Evolutionary conservation across 352 stramenopile genomes (phyloP).

Genomic region (Saprolegnia diclina): DNA sequence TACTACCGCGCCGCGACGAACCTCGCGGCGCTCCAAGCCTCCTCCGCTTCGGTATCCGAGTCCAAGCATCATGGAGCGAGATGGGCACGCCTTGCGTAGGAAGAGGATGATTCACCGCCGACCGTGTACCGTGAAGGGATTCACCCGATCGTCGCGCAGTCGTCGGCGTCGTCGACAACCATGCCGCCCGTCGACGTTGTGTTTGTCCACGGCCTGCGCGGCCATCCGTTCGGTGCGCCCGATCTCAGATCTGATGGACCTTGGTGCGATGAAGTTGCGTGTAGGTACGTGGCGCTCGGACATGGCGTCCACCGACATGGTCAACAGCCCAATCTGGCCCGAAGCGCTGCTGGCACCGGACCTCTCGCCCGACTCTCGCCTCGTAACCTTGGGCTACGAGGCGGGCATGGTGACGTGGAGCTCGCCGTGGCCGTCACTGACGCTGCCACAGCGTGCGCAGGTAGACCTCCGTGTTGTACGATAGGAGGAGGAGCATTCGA

Average conservation of each 20-base stretch:
- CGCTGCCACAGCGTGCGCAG: conserved; percentile 57
- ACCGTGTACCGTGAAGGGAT: conserved; percentile 74
- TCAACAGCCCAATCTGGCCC: conserved; percentile 63
- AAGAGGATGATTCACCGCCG: conserved; percentile 12
- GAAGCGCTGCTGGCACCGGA: conserved; percentile 60
- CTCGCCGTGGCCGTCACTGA: conserved; percentile 78
- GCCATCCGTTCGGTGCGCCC: conserved; percentile 53
- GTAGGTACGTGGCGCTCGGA: conserved; percentile 64
- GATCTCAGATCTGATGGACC: not conserved
- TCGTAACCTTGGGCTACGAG: conserved; percentile 77
- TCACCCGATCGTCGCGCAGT: conserved; percentile 57
- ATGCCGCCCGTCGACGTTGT: conserved; percentile 50
- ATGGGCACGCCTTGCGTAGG: too few species aligned
- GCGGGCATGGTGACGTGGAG: conserved; percentile 81
- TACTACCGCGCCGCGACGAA: conserved; percentile 69
- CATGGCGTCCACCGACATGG: conserved; percentile 54
- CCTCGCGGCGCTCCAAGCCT: conserved; percentile 37
- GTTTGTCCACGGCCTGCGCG: conserved; percentile 77
- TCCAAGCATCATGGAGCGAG: too few species aligned
- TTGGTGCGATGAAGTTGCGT: not conserved
- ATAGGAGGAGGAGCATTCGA: not conserved
- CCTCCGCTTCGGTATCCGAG: conserved; percentile 38
- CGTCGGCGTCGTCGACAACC: not conserved
- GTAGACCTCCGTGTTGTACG: conserved; percentile 4
- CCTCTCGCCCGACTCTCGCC: conserved; percentile 43